Evolutionary conservation across 2,329 filamentous ascomycete species (phyloP).

Genomic region (Metarhizium brunneum): DNA sequence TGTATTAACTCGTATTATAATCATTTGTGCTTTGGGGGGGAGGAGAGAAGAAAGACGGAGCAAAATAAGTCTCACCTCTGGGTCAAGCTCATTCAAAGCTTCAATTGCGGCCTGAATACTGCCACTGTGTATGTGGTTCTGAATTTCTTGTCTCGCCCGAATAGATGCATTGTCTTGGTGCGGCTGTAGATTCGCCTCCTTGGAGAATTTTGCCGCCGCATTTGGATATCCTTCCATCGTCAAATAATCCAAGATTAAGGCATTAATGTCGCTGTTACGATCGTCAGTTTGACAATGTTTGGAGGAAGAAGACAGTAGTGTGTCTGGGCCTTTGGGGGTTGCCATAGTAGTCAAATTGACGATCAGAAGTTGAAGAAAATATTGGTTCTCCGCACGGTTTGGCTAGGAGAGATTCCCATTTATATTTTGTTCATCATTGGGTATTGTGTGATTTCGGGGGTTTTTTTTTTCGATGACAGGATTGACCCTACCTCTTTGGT

Average conservation of each 20-base stretch:
- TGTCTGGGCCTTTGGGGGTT: not conserved
- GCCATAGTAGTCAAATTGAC: conserved; percentile 1
- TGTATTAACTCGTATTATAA: conserved; percentile 83
- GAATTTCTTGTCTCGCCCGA: conserved; percentile 69
- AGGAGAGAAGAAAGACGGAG: not conserved
- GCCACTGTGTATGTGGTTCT: conserved; percentile 75
- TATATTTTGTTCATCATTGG: conserved; percentile 72
- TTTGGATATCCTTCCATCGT: conserved; percentile 91
- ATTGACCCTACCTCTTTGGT: conserved; percentile 70
- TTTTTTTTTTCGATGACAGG: not conserved
- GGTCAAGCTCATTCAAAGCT: conserved; percentile 79
- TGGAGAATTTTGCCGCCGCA: conserved; percentile 86
- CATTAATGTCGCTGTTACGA: conserved; percentile 75
- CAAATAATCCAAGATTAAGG: conserved; percentile 91
- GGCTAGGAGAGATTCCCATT: conserved; percentile 99
- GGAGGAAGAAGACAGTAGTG: not conserved
- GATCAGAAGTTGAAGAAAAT: conserved; percentile 55
- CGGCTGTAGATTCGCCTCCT: conserved; percentile 78
- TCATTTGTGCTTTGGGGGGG: conserved; percentile 47
- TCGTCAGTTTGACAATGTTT: conserved; percentile 16
- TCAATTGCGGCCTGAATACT: conserved; percentile 80
- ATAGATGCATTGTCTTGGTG: conserved; percentile 67
- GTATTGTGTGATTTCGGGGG: conserved; percentile 9
- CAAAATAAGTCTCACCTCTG: conserved; percentile 60
- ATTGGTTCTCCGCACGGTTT: conserved; percentile 80